Evolutionary conservation across 805 yeast species (phyloP), one percentile per base, ranked within the genome.

Genomic region (Nakazawaea ambrosiae): DNA sequence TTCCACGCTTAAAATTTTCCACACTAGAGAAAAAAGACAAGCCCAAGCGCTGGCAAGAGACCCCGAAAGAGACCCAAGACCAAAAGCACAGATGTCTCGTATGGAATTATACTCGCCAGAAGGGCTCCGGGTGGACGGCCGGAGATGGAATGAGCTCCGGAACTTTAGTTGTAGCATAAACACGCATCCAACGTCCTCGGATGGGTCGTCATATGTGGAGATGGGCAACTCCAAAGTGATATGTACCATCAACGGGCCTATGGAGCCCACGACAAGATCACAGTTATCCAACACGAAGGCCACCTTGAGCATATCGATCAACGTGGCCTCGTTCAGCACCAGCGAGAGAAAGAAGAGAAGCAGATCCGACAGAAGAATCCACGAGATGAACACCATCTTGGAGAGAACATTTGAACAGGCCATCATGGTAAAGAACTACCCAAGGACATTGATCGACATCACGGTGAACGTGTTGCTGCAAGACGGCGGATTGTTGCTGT

Each of bases 121-220:
- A 60, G 98, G 98, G 4, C 69, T 92, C 33, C 69, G 98, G 46
- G 65, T 81, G 11, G 97, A 92, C 56, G 98, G 98, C 2, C 76
- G 98, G 49, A 71, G 98, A 45, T 88, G 92, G 88, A 87, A 90
- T 51, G 98, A 92, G 57, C 68, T 89, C 31, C 78, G 97, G 34
- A 70, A 79, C 22, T 85, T 92, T 51, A 75, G 75, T 27, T 84
- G 95, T 53, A 73, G 77, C 15, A 77, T 86, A 37, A 87, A 87
- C 51, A 88, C 97, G 1, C 97, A 89, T 51, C 87, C 96, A 5
- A 75, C 71, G 48, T 73, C 89, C 1, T 72, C 92, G 2, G 97
- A 90, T 59, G 98, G 97, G 5, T 89, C 97, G 1, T 78, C 97
- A 2, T 82, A 81, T 48, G 78, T 92, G 16, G 92, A 89, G 57